Conservation (phyloP, 2,329 filamentous ascomycete species). For the Tolypocladium tundrense region DNA sequence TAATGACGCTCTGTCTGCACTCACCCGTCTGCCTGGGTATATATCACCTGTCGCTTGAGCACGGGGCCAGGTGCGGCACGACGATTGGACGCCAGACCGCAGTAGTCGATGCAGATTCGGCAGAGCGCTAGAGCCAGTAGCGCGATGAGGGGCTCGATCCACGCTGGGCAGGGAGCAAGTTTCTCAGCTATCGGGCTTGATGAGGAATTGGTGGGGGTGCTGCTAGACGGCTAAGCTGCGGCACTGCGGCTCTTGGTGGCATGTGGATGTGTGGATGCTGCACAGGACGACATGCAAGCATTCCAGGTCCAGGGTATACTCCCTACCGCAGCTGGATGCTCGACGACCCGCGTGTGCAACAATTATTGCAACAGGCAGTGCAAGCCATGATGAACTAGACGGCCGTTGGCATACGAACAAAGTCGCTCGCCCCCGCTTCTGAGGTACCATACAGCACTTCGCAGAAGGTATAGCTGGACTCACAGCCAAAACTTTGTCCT, state of each 20-base stretch:
- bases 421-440: constrained; percentile 2
- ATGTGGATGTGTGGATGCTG: not conserved
- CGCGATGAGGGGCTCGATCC: not conserved
- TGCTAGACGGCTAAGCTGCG: not conserved
- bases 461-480: not conserved
- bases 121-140: not conserved
- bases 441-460: not conserved
- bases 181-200: not conserved
- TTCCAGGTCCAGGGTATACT: not conserved
- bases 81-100: constrained; percentile 16
- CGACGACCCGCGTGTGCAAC: not conserved
- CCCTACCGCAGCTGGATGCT: not conserved
- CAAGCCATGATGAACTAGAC: not conserved
- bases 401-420: not conserved
- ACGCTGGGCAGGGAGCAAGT: not conserved
- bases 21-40: not conserved
- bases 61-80: constrained; percentile 17
- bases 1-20: not conserved
- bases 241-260: not conserved
- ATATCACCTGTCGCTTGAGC: constrained; percentile 18
- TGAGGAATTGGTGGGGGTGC: too few species aligned
- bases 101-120: not conserved
- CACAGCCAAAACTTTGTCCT: not conserved
- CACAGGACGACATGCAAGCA: not conserved
- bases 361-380: not conserved